These are phyloP conservation scores for Fusarium austroafricanum DNA, from an alignment of 2,329 filamentous ascomycete genomes.

Conservation along the genomic window DNA sequence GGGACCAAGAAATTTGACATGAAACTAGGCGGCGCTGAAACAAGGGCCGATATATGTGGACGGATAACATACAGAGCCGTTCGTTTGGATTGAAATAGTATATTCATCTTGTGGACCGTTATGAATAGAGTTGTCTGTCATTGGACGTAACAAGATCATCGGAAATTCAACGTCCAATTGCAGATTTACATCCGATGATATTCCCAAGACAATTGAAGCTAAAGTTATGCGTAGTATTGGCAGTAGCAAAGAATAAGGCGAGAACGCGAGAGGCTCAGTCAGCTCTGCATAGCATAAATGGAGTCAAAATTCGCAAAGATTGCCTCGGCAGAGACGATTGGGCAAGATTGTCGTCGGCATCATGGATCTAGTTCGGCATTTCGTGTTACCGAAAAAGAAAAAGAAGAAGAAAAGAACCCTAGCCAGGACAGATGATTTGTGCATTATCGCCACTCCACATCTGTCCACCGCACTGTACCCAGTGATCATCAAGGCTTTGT, in stretches of 20 bases:
- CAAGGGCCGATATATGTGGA: conserved; percentile 18
- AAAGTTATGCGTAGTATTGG: neutral
- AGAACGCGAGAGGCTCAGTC: conserved; percentile 10
- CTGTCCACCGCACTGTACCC: neutral
- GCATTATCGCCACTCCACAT: conserved; percentile 21
- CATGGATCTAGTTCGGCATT: conserved; percentile 25
- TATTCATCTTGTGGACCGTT: neutral
- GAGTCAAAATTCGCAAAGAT: neutral
- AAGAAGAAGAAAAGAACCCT: conserved; percentile 13
- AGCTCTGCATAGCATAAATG: conserved; percentile 3
- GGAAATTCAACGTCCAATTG: conserved; percentile 1
- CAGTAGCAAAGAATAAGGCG: neutral
- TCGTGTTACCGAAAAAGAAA: neutral
- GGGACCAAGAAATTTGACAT: conserved; percentile 24
- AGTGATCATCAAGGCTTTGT: conserved; percentile 25
- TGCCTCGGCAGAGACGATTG: neutral
- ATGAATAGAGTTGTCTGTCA: neutral
- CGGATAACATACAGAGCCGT: neutral
- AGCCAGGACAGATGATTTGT: conserved; percentile 5
- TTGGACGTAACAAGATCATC: neutral
- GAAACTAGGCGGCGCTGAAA: conserved; percentile 35
- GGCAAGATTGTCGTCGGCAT: neutral
- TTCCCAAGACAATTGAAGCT: neutral
- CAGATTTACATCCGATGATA: neutral
- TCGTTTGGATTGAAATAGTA: neutral